Conservation (phyloP, 306 rosid species). For the Cicer pinnatifidum region DNA sequence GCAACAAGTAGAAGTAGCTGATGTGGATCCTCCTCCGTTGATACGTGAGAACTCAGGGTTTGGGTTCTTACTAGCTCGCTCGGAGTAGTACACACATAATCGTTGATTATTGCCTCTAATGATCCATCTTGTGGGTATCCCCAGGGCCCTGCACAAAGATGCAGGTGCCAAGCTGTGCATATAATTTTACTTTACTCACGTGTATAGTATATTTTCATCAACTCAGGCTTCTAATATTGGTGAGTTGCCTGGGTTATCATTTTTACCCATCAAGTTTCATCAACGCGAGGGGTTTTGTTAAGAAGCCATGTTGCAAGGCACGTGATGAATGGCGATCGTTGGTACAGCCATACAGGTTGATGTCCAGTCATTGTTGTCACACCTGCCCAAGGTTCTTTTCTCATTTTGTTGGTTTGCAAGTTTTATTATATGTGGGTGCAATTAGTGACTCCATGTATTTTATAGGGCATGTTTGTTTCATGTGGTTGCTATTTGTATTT, state of each 20-base stretch:
- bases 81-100: constrained; percentile 60
- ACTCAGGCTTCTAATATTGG: constrained; percentile 65
- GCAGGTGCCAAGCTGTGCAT: constrained; percentile 75
- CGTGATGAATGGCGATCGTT: constrained; percentile 61
- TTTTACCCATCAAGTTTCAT: constrained; percentile 74
- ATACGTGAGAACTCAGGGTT: constrained; percentile 98
- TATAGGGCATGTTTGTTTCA: constrained; percentile 56
- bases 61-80: constrained; percentile 84
- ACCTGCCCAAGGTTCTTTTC: constrained; percentile 50
- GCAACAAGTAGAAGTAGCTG: constrained; percentile 85
- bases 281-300: constrained; percentile 69
- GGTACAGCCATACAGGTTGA: constrained; percentile 50
- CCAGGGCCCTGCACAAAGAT: constrained; percentile 50
- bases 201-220: constrained; percentile 69
- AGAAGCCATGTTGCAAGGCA: constrained; percentile 60
- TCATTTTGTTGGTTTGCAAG: constrained; percentile 52
- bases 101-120: constrained; percentile 37
- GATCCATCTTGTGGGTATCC: constrained; percentile 43
- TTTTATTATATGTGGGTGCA: constrained; percentile 55
- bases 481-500: constrained; percentile 51
- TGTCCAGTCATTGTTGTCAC: constrained; percentile 53
- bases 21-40: constrained; percentile 94
- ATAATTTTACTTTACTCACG: constrained; percentile 52
- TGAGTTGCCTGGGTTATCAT: constrained; percentile 64
- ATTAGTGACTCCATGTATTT: constrained; percentile 49